Base-by-base conservation (phyloP, 1,139 yeast genomes). In the Torulaspora pretoriensis region DNA sequence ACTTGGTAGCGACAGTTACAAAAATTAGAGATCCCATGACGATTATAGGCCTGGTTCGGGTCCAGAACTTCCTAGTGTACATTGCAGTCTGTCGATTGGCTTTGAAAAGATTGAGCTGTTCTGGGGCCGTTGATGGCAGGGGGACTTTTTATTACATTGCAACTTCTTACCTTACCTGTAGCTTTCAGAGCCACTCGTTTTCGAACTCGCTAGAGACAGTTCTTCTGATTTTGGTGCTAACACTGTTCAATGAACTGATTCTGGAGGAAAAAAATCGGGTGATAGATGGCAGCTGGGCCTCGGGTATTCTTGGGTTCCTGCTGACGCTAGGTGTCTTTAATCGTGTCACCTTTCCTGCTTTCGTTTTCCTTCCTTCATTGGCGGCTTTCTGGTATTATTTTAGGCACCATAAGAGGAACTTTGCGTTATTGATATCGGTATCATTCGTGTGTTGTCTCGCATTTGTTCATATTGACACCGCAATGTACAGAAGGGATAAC, bases 181-280 rank as follows among this genome's bases (percentile, higher is more conserved):
- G 83, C 0, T 83, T 81, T 57, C 97, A 92, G 61, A 73, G 87
- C 1, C 97, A 90, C 61, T 81, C 95, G 2, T 87, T 94, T 59
- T 86, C 96, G 28, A 94, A 94, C 61, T 78, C 90, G 24, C 63
- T 87, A 3, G 99, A 94, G 57, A 87, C 97, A 0, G 68, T 80
- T 16, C 51, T 89, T 27, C 68, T 92, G 16, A 59, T 89, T 31
- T 55, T 79, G 48, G 71, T 78, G 8, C 64, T 89, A 8, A 75
- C 65, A 2, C 54, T 78, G 12, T 53, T 64, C 13, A 59, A 60
- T 17, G 36, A 57, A 4, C 34, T 53, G 14, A 28, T 51, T 7
- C 40, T 32, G 12, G 38, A 28, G 14, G 35, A 42, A 10, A 17
- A 39, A 39, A 42, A 30, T 7, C 13, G 27, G 8, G 23, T 32